These are phyloP conservation scores for Polytolypa hystricis DNA, from an alignment of 2,329 filamentous ascomycete species.

Conservation along the genomic window DNA sequence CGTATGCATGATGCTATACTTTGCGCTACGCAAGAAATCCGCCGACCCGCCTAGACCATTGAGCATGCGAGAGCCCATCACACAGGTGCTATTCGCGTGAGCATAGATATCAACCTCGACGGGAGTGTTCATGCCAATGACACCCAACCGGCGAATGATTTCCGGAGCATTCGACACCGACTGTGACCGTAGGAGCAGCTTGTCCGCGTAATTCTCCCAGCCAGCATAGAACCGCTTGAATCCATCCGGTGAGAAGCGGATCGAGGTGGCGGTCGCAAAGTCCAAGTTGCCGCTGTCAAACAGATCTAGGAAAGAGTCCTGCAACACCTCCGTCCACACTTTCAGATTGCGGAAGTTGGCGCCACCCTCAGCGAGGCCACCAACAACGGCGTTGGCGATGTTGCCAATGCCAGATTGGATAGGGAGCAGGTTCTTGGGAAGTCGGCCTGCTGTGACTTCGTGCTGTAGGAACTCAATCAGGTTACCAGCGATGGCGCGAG, in stretches of 20 bases:
- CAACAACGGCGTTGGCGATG: conserved; percentile 84
- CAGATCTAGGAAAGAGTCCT: conserved; percentile 86
- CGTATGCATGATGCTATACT: conserved; percentile 91
- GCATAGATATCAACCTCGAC: conserved; percentile 93
- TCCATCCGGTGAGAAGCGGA: conserved; percentile 81
- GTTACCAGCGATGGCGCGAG: conserved; percentile 62
- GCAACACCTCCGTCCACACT: conserved; percentile 88
- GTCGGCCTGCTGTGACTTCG: conserved; percentile 66
- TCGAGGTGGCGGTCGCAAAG: conserved; percentile 81
- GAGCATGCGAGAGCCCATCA: conserved; percentile 79
- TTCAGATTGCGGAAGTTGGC: conserved; percentile 79
- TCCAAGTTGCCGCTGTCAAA: conserved; percentile 81
- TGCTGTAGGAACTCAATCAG: conserved; percentile 80
- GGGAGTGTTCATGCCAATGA: conserved; percentile 92
- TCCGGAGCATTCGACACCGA: conserved; percentile 82
- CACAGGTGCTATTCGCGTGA: conserved; percentile 81
- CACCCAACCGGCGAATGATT: conserved; percentile 75
- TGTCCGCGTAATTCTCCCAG: conserved; percentile 69
- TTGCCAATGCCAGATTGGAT: conserved; percentile 85
- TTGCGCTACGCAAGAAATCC: conserved; percentile 66
- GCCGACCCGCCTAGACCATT: conserved; percentile 74
- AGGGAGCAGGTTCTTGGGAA: conserved; percentile 66
- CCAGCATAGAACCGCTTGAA: conserved; percentile 85
- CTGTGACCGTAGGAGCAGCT: conserved; percentile 78
- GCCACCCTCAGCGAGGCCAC: conserved; percentile 59